Percentiles rank a stretch among this genome's conserved stretches.
Evolutionary conservation across 2,329 filamentous ascomycete genomes (phyloP).

Genomic region (Apiospora aurea): DNA sequence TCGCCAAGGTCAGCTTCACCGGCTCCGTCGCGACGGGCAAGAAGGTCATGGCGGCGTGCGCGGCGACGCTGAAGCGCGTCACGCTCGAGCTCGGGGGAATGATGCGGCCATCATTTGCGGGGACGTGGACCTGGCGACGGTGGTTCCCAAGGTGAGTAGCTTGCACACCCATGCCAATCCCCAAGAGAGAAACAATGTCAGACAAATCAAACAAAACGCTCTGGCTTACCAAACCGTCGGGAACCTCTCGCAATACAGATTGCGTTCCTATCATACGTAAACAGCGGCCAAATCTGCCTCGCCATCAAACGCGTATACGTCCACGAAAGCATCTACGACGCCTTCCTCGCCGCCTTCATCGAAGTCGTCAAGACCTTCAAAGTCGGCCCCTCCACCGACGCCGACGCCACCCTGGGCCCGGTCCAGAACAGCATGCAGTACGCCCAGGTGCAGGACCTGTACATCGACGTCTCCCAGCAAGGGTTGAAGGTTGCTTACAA

Average conservation of each 20-base stretch:
- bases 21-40: slow-evolving; percentile 62
- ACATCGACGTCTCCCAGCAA: slow-evolving; percentile 54
- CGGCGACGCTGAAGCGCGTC: slow-evolving; percentile 60
- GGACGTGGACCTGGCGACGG: slow-evolving; percentile 51
- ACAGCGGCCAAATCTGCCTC: slow-evolving; percentile 50
- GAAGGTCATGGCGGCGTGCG: slow-evolving; percentile 59
- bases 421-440: slow-evolving; percentile 70
- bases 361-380: slow-evolving; percentile 35
- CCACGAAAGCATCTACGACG: slow-evolving; percentile 62
- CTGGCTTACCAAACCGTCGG: background rate
- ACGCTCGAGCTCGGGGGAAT: slow-evolving; percentile 64
- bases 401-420: slow-evolving; percentile 57
- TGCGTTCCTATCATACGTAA: slow-evolving; percentile 20
- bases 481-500: slow-evolving; percentile 52
- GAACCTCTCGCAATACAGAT: background rate
- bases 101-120: slow-evolving; percentile 59
- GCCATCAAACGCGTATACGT: slow-evolving; percentile 62
- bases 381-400: slow-evolving; percentile 33
- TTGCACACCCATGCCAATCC: no score
- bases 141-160: slow-evolving; percentile 21
- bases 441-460: slow-evolving; percentile 53
- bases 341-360: slow-evolving; percentile 51
- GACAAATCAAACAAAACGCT: background rate
- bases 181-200: background rate
- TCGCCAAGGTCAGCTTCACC: slow-evolving; percentile 68